Evolutionary conservation across 1,284 basidiomycete species (phyloP).

Genomic region (Malassezia sp.): DNA sequence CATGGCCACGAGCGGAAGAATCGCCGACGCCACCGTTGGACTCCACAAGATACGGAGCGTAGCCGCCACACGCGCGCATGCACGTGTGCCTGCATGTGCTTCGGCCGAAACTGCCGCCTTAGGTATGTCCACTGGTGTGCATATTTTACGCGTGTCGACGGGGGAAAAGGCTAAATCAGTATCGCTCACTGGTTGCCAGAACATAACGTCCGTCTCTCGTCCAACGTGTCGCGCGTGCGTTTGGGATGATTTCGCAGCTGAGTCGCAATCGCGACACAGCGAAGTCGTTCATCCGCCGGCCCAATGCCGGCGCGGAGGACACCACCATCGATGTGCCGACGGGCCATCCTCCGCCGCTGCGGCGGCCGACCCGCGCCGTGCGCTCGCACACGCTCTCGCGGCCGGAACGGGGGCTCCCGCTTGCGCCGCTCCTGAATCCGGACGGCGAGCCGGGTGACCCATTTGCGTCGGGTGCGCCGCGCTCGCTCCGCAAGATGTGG

Average conservation of each 20-base stretch:
- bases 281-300: constrained; percentile 41
- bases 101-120: not conserved
- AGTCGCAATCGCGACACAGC: constrained; percentile 14
- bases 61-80: not conserved
- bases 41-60: not conserved
- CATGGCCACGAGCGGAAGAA: no score
- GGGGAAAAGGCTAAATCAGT: no score
- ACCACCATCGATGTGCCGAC: constrained; percentile 34
- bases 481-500: constrained; percentile 6
- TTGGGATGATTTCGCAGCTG: constrained; percentile 12
- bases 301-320: constrained; percentile 21
- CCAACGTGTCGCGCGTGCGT: constrained; percentile 1
- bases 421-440: constrained; percentile 59
- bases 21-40: not conserved
- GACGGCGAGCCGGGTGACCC: constrained; percentile 15
- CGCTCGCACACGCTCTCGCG: constrained; percentile 56
- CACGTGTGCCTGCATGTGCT: not conserved
- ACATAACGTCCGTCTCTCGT: no score
- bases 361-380: constrained; percentile 40
- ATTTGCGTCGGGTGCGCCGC: constrained; percentile 2
- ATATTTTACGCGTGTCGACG: no score
- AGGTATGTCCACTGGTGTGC: no score
- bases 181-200: no score
- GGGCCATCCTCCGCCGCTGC: constrained; percentile 39
- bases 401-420: constrained; percentile 55